Conservation (phyloP, 2,329 filamentous ascomycete genomes). For the Colletotrichum sp. region DNA sequence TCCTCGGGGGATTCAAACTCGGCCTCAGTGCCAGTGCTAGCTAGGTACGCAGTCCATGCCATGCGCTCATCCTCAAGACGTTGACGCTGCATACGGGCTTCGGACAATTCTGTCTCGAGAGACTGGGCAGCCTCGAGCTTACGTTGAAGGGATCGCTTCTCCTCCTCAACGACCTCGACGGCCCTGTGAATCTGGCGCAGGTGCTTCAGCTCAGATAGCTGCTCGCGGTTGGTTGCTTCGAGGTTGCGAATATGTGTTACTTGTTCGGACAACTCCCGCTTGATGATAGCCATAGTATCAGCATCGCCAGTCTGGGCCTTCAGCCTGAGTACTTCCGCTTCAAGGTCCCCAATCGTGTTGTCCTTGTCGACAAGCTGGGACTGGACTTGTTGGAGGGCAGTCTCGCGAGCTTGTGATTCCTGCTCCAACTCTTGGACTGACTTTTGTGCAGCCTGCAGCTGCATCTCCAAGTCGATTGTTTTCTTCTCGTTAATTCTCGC, state of each 20-base stretch:
- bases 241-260: constrained; percentile 88
- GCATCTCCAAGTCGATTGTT: constrained; percentile 58
- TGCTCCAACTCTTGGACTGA: constrained; percentile 63
- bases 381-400: constrained; percentile 65
- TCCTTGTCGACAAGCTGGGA: constrained; percentile 73
- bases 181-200: constrained; percentile 82
- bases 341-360: constrained; percentile 72
- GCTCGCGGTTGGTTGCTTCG: constrained; percentile 81
- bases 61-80: constrained; percentile 86
- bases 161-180: constrained; percentile 93
- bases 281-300: constrained; percentile 84
- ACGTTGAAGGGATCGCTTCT: constrained; percentile 83
- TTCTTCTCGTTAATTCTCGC: constrained; percentile 65
- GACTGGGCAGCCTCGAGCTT: constrained; percentile 77
- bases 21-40: constrained; percentile 65
- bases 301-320: constrained; percentile 88
- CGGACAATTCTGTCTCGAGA: constrained; percentile 77
- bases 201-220: constrained; percentile 79
- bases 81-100: constrained; percentile 82
- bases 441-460: constrained; percentile 50
- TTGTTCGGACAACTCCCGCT: constrained; percentile 88
- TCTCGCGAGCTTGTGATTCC: constrained; percentile 61
- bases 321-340: constrained; percentile 81
- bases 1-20: constrained; percentile 90
- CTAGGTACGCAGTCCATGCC: constrained; percentile 86